Evolutionary conservation across 441 rosid genomes (phyloP), one percentile per base, ranked within the genome.

Genomic region (Adansonia rubrostipa): DNA sequence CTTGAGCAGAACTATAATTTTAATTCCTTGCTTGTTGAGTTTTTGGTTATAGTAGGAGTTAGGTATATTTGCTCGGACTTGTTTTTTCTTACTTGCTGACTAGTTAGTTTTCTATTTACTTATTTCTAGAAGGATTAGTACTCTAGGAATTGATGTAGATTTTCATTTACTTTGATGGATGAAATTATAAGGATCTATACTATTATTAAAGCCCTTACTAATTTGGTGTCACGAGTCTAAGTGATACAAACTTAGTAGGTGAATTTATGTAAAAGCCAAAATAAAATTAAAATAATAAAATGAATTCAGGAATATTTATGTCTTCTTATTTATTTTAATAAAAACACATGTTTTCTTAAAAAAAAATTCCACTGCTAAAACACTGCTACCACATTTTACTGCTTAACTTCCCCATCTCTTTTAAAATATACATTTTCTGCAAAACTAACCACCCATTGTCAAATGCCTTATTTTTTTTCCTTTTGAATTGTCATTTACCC

Each of bases 11-110:
- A 51, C 11, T 70, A 44, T 8, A 70, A 28, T 70, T 68, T 69
- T 48, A 47, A 69, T 69, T 69, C 57, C 19, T 22, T 15, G 51
- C 15, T 70, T 71, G 58, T 24, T 51, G 45, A 53, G n/a, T 15
- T 51, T 71, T 71, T 51, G 47, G 53, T 33, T 71, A 53, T 50
- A 50, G 20, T 28, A 51, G 62, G 61, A 33, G 5, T 45, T 67
- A 67, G 51, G 61, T 71, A 24, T 51, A 71, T 71, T 53, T 53
- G 74, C 74, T n/a, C 24, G 5, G 58, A 48, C 58, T 47, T 51
- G 61, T 51, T 36, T 45, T 13, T 33, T 51, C 44, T 28, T 24
- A 15, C 47, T 51, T 47, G 44, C n/a, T 42, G 54, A 53, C 53
- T 19, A 44, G 53, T 67, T 67, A 17, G 8, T n/a, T 66, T 42